phyloP scores from a whole-genome alignment of 306 rosid species.

The Styphnolobium japonicum region DNA sequence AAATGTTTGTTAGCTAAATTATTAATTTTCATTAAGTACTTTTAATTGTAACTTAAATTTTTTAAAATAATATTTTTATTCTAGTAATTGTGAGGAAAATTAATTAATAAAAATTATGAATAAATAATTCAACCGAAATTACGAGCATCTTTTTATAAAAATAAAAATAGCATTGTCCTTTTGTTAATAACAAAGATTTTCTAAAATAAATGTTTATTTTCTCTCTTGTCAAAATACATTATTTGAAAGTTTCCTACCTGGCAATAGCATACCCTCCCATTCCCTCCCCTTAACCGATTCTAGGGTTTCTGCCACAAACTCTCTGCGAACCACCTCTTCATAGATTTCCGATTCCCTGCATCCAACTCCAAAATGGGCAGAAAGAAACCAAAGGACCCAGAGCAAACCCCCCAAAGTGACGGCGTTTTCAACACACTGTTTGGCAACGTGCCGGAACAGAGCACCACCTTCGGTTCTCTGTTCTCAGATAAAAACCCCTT shows the following conservation, averaged over 20 bases:
- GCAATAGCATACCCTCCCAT: neutral
- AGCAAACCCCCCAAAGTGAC: constrained; percentile 23
- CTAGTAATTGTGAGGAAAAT: no score
- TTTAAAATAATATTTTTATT: no score
- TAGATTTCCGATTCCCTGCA: neutral
- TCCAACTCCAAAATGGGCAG: constrained; percentile 51
- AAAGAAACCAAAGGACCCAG: constrained; percentile 40
- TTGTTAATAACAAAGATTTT: no score
- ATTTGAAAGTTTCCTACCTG: neutral
- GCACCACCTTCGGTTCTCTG: constrained; percentile 37
- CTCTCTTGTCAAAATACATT: no score
- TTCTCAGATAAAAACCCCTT: constrained; percentile 79
- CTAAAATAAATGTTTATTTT: no score
- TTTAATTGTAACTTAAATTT: no score
- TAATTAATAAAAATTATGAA: no score
- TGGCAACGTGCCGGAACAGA: constrained; percentile 35
- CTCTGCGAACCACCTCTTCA: neutral
- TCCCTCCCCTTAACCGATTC: neutral
- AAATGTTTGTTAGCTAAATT: no score
- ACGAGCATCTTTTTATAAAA: no score
- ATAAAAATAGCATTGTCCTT: no score
- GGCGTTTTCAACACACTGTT: constrained; percentile 59
- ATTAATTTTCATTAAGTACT: no score
- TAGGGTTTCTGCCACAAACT: constrained; percentile 6
- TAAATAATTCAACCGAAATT: no score